Percentiles rank a stretch among this genome's conserved stretches.
Conservation (phyloP, 441 rosid species). For the Hypseocharis bilobata region DNA sequence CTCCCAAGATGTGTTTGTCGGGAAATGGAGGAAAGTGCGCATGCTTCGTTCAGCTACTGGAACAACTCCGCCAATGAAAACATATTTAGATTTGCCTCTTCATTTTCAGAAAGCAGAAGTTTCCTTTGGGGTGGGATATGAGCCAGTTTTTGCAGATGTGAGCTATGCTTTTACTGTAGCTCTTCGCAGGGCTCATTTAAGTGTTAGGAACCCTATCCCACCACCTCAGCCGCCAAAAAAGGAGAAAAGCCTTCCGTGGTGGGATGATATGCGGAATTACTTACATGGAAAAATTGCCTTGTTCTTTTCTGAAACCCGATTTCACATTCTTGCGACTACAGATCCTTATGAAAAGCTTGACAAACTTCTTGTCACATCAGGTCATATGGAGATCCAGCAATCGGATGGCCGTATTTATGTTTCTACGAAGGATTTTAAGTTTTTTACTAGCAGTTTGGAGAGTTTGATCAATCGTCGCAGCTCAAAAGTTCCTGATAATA, state of each 20-base stretch:
- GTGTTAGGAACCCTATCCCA: conserved; percentile 57
- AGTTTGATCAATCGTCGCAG: conserved; percentile 59
- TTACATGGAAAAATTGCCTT: conserved; percentile 68
- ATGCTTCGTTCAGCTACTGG: conserved; percentile 95
- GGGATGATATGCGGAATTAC: conserved; percentile 98
- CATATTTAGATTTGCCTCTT: conserved; percentile 72
- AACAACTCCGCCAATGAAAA: conserved; percentile 92
- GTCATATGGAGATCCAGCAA: conserved; percentile 76
- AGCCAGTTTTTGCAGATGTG: conserved; percentile 87
- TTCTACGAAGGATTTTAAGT: conserved; percentile 73
- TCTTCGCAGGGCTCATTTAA: conserved; percentile 93
- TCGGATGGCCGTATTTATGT: conserved; percentile 76
- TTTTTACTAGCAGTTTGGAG: conserved; percentile 79
- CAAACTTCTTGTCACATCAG: conserved; percentile 62
- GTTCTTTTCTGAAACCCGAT: conserved; percentile 57
- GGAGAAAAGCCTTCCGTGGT: conserved; percentile 95
- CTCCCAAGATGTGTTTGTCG: conserved; percentile 77
- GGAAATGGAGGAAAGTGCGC: conserved; percentile 92
- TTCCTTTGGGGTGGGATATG: conserved; percentile 92
- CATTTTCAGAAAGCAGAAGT: conserved; percentile 69
- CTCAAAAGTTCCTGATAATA: conserved; percentile 49
- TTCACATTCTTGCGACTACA: conserved; percentile 76
- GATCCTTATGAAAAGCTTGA: conserved; percentile 96
- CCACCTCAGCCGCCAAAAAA: conserved; percentile 55
- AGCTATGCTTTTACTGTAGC: conserved; percentile 97